Base-by-base conservation (phyloP, 2,329 filamentous ascomycete species). In the Epichloe uncinata region DNA sequence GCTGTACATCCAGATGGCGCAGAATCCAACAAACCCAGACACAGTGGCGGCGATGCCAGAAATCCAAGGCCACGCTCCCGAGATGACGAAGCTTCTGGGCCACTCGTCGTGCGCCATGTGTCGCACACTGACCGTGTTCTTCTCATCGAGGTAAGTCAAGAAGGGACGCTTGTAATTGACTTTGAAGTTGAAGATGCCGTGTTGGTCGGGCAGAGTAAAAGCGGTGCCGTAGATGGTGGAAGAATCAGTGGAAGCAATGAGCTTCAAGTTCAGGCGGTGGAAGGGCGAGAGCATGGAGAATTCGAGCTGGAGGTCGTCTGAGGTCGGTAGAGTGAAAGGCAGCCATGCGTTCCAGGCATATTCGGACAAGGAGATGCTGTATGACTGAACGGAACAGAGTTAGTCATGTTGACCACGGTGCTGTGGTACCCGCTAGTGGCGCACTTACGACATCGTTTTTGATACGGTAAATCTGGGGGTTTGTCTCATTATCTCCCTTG, bases 271-370 rank as follows among this genome's bases (percentile, higher is more conserved):
- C 35, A 97, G 77, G 41, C 93, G 90, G 72, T 96, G 85, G 80
- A 96, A 97, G 50, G 93, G 91, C 1, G 91, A 96, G 44, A 98
- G 84, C 93, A 97, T 98, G 72, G 83, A 90, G 74, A 97, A 96
- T 69, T 98, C 93, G 54, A 98, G 86, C 69, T 98, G 93, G 35
- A 98, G 64, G 30, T 73, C 75, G 64, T 98, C 93, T 54, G 70
- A 74, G 8, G 74, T 63, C 20, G 87, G 82, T 18, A 85, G 73
- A 40, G 72, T 73, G 69, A 89, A 96, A 43, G 90, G 85, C 5
- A 73, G 69, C 73, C 83, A 94, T 62, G 81, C 78, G 65, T 87
- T 80, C 71, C 81, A 82, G 46, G 70, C 69, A 67, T 88, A 95
- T 67, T 96, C 89, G 26, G 90, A 95, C 49, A 98, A 62, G 56